Conservation (phyloP, 164 flowering plant genomes). For the Magnolia changhungtana region DNA sequence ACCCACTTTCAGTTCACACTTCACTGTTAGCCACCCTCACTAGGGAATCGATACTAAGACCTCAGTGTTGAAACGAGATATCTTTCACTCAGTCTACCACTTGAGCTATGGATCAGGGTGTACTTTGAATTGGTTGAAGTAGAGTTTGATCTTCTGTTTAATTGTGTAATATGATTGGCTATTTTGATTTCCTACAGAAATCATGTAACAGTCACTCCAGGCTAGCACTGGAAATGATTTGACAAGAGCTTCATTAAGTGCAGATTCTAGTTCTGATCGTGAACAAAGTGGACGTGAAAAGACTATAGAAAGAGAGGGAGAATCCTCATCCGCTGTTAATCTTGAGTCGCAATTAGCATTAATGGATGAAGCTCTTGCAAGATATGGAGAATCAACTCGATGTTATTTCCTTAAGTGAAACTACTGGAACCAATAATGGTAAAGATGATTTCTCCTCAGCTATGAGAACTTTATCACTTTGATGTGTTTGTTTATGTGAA, state of each 20-base stretch:
- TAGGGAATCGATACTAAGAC: too few species aligned
- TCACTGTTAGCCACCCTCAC: too few species aligned
- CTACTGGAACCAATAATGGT: conserved; percentile 16
- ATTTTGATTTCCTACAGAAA: conserved; percentile 3
- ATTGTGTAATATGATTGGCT: not conserved
- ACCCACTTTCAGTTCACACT: too few species aligned
- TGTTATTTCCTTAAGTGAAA: conserved; percentile 11
- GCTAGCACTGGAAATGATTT: conserved; percentile 6
- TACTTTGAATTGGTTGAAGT: not conserved
- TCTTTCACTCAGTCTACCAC: too few species aligned
- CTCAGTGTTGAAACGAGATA: too few species aligned
- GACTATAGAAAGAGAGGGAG: conserved; percentile 6
- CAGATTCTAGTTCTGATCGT: conserved; percentile 8
- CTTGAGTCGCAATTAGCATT: conserved; percentile 18
- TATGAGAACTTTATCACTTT: not conserved
- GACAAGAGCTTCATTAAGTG: conserved; percentile 13
- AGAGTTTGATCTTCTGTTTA: not conserved
- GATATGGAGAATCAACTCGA: conserved; percentile 22
- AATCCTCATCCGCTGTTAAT: conserved; percentile 10
- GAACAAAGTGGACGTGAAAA: conserved; percentile 14
- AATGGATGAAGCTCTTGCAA: conserved; percentile 32
- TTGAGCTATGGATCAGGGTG: too few species aligned
- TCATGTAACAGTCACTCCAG: conserved; percentile 17
- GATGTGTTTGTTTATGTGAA: not conserved
- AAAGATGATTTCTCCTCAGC: conserved; percentile 1